Evolutionary conservation across 1,139 yeast species (phyloP), one percentile per base, ranked within the genome.

Genomic region (Yamadazyma atlantica): DNA sequence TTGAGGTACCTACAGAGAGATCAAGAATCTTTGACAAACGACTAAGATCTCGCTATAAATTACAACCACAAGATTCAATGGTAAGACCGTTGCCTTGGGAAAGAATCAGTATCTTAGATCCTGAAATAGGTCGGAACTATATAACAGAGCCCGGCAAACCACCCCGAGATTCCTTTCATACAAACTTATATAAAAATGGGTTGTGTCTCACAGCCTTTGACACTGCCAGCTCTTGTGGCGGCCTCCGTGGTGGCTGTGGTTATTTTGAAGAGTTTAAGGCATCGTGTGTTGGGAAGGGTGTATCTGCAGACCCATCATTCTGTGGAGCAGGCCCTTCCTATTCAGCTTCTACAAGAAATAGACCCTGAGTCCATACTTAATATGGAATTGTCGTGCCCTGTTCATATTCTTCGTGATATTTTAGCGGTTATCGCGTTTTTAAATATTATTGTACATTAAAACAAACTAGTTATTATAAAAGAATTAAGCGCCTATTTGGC

Each of bases 1-100:
- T 44, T 4, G 33, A n/a, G 9, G 27, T 42, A 4, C 32, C 34
- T 3, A 44, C 48, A 14, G 13, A 7, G 6, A 19, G 24, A 26
- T 39, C 35, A 2, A 7, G 14, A 9, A 29, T 16, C 13, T 16
- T 16, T 16, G 22, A 29, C 13, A 29, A 16, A 29, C 8, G 22
- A 17, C 11, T 29, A 10, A 15, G 17, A n/a, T 5, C 12, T 17
- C 9, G 12, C 4, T 29, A 29, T 17, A 29, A 16, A 16, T n/a
- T 30, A 12, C 9, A 7, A 3, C 14, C 17, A 5, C 18, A 15
- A 9, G 22, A 16, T 8, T 11, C 22, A 7, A 4, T 16, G 6
- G 12, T 11, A 4, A 8, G 22, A 10, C 13, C 18, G 4, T 11
- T 22, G 5, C 33, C 33, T 4, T 19, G 26, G 33, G 21, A 21